phyloP scores from a whole-genome alignment of 768 basidiomycete genomes.

The Mycena alexandri region DNA sequence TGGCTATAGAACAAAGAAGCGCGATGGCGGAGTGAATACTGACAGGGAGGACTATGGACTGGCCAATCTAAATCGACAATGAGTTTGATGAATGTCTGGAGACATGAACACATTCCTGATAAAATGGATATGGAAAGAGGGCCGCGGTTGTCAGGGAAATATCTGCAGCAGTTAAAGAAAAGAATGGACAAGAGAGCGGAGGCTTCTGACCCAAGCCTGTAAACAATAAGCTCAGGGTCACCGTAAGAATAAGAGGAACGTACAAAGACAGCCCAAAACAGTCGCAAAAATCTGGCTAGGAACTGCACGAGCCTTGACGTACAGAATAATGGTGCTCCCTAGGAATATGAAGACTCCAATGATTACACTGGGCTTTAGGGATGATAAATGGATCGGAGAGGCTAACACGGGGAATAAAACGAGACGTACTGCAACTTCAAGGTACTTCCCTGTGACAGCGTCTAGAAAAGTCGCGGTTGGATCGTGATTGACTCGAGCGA shows the following conservation, averaged over 20 bases:
- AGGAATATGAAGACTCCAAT: constrained; percentile 73
- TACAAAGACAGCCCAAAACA: constrained; percentile 70
- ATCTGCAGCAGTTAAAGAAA: constrained; percentile 52
- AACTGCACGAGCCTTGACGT: constrained; percentile 68
- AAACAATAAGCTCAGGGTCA: not conserved
- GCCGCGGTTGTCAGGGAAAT: constrained; percentile 68
- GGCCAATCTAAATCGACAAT: constrained; percentile 57
- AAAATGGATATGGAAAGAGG: constrained; percentile 76
- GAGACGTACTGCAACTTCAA: constrained; percentile 61
- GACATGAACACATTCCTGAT: constrained; percentile 52
- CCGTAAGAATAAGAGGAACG: not conserved
- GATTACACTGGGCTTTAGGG: constrained; percentile 66
- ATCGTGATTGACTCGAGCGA: constrained; percentile 62
- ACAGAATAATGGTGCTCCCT: constrained; percentile 69
- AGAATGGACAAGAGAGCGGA: not conserved
- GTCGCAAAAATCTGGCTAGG: constrained; percentile 71
- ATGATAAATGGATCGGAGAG: not conserved
- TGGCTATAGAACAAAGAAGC: constrained; percentile 61
- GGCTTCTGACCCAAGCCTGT: constrained; percentile 55
- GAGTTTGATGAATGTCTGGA: constrained; percentile 1
- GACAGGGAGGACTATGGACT: constrained; percentile 67
- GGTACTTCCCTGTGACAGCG: constrained; percentile 64
- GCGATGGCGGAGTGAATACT: constrained; percentile 70
- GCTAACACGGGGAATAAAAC: not conserved
- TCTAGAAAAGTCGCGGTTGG: constrained; percentile 52